Evolutionary conservation across 345 rosid species (phyloP).

Genomic region (Pelargonium nanum): DNA sequence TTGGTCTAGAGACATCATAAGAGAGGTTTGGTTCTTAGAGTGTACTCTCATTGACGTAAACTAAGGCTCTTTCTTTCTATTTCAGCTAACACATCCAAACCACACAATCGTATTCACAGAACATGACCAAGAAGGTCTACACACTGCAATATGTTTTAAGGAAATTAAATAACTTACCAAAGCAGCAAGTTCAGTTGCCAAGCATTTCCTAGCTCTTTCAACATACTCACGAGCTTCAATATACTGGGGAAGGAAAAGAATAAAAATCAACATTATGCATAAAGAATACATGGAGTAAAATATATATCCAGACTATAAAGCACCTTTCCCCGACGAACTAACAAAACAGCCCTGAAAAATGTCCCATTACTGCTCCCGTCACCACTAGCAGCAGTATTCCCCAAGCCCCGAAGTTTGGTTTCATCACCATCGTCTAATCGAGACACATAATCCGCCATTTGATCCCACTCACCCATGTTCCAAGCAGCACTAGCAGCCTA

Average conservation of each 20-base stretch:
- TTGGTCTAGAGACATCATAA: too few relatives aligned
- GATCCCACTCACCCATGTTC: slow-evolving; percentile 99
- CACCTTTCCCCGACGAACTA: slow-evolving; percentile 79
- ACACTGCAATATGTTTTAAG: not conserved
- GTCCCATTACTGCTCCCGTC: slow-evolving; percentile 96
- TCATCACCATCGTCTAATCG: slow-evolving; percentile 96
- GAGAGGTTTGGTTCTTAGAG: not conserved
- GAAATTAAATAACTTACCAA: slow-evolving; percentile 47
- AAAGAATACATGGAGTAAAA: not conserved
- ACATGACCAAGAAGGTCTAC: not conserved
- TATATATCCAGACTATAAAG: not conserved
- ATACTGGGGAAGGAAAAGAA: slow-evolving; percentile 32
- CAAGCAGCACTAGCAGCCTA: slow-evolving; percentile 98
- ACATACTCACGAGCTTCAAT: slow-evolving; percentile 92
- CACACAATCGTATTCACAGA: too few relatives aligned
- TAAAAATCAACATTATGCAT: slow-evolving; percentile 4
- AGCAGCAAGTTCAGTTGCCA: slow-evolving; percentile 99
- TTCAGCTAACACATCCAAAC: too few relatives aligned
- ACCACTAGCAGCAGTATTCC: slow-evolving; percentile 75
- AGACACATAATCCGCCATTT: slow-evolving; percentile 95
- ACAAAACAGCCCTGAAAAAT: slow-evolving; percentile 86
- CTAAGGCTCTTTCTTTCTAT: too few relatives aligned
- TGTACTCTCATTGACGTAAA: too few relatives aligned
- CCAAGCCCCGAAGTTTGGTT: slow-evolving; percentile 67
- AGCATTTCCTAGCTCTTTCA: slow-evolving; percentile 90